Evolutionary conservation across 257 asterid genomes (phyloP), one percentile per base, ranked within the genome.

Genomic region (Gentiana dahurica): DNA sequence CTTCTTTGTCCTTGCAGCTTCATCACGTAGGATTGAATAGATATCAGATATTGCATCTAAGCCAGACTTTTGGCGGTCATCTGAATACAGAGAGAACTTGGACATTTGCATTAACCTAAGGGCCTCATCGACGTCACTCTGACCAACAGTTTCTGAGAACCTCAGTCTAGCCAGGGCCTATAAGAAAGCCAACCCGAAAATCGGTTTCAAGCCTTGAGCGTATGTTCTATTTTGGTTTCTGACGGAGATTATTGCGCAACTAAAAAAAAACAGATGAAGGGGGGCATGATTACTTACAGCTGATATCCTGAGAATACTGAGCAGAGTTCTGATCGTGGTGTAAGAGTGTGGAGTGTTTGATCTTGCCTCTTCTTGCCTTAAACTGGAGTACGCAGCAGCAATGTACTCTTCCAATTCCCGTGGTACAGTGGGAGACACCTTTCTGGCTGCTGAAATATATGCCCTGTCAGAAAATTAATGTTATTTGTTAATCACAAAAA

Each of bases 41-140:
- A 88, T 92, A 76, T 92, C 97, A 54, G 99, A 92, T 55, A 88
- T 88, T 57, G 99, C 91, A 69, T 92, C 99, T 65, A 92, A 73
- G 36, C 99, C 97, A 37, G 97, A 83, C 67, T 45, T 79, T 65
- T 85, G 95, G 41, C 95, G 87, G 58, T 92, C 99, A 15, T 92
- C 99, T 6, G 97, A 88, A 65, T 92, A 88, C 83, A 92, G 64
- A 62, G 99, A 88, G 78, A 88, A 92, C 80, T 92, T 88, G 0
- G 99, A 92, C 99, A 92, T 92, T 73, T 92, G 99, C 94, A 88
- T 88, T 71, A 92, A 75, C 58, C 99, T 79, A 53, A 92, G 97
- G 36, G 97, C 95, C 89, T 92, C 99, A 5, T 92, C 99, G 55
- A 92, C 95, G 62, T 92, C 99, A 75, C 99, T 92, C 79, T 92